Evolutionary conservation across 768 basidiomycete genomes (phyloP), one percentile per base, ranked within the genome.

Genomic region (Hypholoma sublateritium): DNA sequence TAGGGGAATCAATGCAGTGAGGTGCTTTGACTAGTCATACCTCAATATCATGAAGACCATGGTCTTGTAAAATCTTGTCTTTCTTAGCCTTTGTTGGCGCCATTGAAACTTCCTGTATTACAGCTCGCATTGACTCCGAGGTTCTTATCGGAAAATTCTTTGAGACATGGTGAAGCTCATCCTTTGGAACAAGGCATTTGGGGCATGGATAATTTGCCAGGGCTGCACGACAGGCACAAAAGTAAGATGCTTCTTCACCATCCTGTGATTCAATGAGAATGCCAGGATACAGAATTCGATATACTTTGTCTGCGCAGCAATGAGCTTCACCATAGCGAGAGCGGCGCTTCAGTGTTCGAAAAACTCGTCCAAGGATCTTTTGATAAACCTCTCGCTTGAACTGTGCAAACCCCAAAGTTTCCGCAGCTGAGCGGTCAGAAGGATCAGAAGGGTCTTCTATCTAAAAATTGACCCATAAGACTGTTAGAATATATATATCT

Each of bases 321-420:
- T 69, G 54, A 0, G 67, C 50, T 54, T 69, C 66, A 2, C 71
- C 69, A 44, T 21, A n/a, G 22, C 60, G 63, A 7, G 67, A 67
- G 11, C 59, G 64, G 21, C 28, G 37, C 37, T 58, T 51, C 43
- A 72, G 34, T 3, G 58, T 34, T 11, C 22, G 3, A 50, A 73
- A 72, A 2, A 71, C 48, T 2, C 48, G 36, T 6, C n/a, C 28
- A 5, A 72, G 56, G 35, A 71, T 50, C 44, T 67, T 65, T 25
- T 72, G 70, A 53, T 71, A 69, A 1, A 73, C 60, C n/a, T 67
- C 63, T 22, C 61, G 57, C 55, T 69, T 70, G 59, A 64, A 71
- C 1, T 63, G 61, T 1, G 69, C 59, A 41, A 68, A 72, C 22
- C 65, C 68, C 12, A 55, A 6, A 1, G 14, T 65, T 22, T 69